Evolutionary conservation across 2,329 filamentous ascomycete species (phyloP).

Genomic region (Xylariaceae sp.): DNA sequence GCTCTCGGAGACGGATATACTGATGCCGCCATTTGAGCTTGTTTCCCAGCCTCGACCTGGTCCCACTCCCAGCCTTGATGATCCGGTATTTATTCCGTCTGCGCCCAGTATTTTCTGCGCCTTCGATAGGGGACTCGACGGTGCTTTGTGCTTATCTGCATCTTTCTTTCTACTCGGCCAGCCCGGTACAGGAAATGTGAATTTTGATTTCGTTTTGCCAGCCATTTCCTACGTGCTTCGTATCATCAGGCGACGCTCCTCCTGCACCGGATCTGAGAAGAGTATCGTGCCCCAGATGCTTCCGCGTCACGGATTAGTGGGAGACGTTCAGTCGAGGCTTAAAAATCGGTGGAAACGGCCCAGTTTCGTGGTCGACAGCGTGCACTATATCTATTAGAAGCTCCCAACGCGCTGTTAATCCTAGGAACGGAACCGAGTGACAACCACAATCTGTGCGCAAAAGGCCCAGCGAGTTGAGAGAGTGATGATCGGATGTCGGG

Average conservation of each 20-base stretch:
- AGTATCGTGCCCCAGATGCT: too few species aligned
- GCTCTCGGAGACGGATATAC: constrained; percentile 42
- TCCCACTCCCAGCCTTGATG: constrained; percentile 20
- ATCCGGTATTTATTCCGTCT: constrained; percentile 41
- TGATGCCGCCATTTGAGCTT: constrained; percentile 41
- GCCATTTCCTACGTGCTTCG: constrained; percentile 31
- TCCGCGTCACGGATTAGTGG: too few species aligned
- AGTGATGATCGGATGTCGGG: constrained; percentile 7
- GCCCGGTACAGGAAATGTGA: constrained; percentile 46
- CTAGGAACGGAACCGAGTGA: too few species aligned
- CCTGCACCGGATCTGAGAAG: too few species aligned
- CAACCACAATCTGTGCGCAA: too few species aligned
- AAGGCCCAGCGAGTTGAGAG: not conserved
- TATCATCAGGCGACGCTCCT: not conserved
- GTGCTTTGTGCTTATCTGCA: constrained; percentile 25
- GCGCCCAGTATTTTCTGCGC: constrained; percentile 49
- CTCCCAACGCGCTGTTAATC: too few species aligned
- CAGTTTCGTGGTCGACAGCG: too few species aligned
- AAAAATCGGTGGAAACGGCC: too few species aligned
- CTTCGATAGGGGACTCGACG: constrained; percentile 43
- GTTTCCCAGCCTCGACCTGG: constrained; percentile 38
- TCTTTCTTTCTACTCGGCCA: constrained; percentile 41
- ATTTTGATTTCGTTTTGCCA: constrained; percentile 36
- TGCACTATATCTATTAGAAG: too few species aligned
- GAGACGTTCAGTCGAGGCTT: too few species aligned